Conservation (phyloP, 2,329 filamentous ascomycete genomes). For the Fusarium keratoplasticum region DNA sequence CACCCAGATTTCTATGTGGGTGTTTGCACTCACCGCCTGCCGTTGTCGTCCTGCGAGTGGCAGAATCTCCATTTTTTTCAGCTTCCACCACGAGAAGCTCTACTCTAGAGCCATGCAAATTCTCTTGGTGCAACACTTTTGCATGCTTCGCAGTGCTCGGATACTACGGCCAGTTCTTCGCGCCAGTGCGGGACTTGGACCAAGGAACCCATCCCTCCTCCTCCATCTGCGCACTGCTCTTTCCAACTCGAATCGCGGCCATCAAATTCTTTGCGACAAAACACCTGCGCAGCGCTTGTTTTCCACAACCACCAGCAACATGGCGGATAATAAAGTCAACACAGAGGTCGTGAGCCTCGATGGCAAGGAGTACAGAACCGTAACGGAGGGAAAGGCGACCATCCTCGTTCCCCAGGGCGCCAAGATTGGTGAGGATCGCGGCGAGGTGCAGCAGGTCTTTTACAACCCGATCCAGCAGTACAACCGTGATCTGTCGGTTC, state of each 20-base stretch:
- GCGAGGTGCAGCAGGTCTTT: constrained; percentile 83
- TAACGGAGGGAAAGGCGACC: constrained; percentile 68
- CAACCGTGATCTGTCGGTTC: constrained; percentile 93
- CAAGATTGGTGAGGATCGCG: constrained; percentile 61
- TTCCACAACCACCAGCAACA: constrained; percentile 35
- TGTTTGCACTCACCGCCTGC: background rate
- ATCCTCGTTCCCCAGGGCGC: constrained; percentile 65
- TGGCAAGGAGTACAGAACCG: constrained; percentile 62
- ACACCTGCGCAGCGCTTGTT: constrained; percentile 23
- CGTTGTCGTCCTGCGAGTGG: background rate
- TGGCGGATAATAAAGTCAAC: constrained; percentile 33
- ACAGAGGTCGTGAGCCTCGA: constrained; percentile 48
- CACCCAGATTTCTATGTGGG: background rate
- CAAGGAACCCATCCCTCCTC: background rate
- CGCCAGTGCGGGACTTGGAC: constrained; percentile 16
- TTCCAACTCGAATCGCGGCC: background rate
- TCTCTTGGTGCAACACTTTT: constrained; percentile 29
- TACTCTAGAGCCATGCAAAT: constrained; percentile 23
- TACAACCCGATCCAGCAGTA: constrained; percentile 99
- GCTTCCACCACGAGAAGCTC: constrained; percentile 6
- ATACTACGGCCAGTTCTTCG: constrained; percentile 33
- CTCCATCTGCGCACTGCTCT: constrained; percentile 1
- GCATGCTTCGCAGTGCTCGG: constrained; percentile 30
- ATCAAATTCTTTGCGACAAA: constrained; percentile 5
- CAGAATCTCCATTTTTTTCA: background rate